Evolutionary conservation across 2,329 filamentous ascomycete species (phyloP).

Genomic region (Phoma herbarum): DNA sequence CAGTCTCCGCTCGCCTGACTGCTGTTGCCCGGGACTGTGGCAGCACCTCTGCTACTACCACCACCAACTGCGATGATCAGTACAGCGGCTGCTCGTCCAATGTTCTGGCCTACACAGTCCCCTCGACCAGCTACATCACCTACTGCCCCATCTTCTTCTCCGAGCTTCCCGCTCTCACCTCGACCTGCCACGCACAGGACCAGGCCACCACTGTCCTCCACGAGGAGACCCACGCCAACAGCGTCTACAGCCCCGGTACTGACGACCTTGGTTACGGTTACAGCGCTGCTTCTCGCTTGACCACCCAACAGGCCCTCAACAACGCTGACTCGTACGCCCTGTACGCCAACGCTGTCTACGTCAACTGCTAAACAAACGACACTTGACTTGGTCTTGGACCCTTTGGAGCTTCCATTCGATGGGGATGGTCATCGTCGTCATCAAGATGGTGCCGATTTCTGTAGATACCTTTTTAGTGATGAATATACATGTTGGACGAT

Average conservation of each 20-base stretch:
- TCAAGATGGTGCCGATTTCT: background rate
- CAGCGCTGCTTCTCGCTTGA: conserved; percentile 56
- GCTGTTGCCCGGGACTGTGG: conserved; percentile 65
- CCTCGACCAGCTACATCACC: conserved; percentile 63
- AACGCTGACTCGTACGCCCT: conserved; percentile 72
- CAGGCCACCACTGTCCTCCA: conserved; percentile 72
- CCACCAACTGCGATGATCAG: conserved; percentile 68
- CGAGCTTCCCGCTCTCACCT: conserved; percentile 59
- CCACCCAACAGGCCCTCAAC: conserved; percentile 61
- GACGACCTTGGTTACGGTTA: conserved; percentile 68
- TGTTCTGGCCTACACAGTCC: conserved; percentile 68
- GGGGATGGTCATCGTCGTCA: background rate
- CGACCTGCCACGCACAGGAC: conserved; percentile 69
- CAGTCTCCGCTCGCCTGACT: conserved; percentile 38
- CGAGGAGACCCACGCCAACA: conserved; percentile 70
- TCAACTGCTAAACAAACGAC: conserved; percentile 36
- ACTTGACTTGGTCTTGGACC: background rate
- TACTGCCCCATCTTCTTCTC: conserved; percentile 70
- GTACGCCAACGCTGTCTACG: conserved; percentile 58
- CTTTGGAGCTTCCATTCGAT: background rate
- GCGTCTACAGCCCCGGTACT: conserved; percentile 63
- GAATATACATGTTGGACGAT: conserved; percentile 7
- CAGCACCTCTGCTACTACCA: conserved; percentile 60
- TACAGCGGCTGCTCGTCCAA: conserved; percentile 61
- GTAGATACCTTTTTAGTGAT: conserved; percentile 16